Conservation (phyloP, 2,329 filamentous ascomycete genomes). For the Epichloe sylvatica region DNA sequence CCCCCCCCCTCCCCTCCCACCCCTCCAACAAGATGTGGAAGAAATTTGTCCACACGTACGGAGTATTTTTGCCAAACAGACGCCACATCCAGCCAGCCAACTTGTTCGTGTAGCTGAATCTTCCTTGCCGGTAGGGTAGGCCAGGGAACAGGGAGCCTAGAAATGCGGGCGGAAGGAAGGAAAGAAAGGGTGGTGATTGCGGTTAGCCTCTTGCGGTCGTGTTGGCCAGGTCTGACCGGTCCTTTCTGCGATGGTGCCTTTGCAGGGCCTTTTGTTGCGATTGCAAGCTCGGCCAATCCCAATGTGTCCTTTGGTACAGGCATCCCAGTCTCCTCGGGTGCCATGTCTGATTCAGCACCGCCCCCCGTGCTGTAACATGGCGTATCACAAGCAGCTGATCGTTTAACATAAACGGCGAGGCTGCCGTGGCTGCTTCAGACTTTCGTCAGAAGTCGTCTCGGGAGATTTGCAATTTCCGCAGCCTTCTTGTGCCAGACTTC, state of each 20-base stretch:
- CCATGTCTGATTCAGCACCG: neutral
- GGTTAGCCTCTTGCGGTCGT: neutral
- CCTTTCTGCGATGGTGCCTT: neutral
- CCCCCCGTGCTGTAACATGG: neutral
- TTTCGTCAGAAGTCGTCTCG: neutral
- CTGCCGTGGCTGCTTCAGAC: neutral
- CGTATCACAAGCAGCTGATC: conserved; percentile 1
- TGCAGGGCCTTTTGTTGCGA: neutral
- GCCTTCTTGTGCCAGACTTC: neutral
- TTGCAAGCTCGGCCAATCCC: neutral
- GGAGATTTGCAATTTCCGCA: neutral
- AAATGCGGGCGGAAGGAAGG: neutral
- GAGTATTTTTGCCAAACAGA: neutral
- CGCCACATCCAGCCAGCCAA: neutral
- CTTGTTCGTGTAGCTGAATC: too few species aligned
- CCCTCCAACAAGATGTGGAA: neutral
- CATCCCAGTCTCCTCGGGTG: neutral
- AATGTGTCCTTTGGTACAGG: neutral
- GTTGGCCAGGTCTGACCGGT: neutral
- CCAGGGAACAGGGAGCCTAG: neutral
- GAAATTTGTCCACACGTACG: neutral
- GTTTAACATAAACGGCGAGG: neutral
- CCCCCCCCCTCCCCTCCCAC: conserved; percentile 1
- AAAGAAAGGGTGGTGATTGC: neutral
- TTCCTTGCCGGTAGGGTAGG: too few species aligned